phyloP scores from a whole-genome alignment of 1,284 basidiomycete genomes.

The Somion occarium region DNA sequence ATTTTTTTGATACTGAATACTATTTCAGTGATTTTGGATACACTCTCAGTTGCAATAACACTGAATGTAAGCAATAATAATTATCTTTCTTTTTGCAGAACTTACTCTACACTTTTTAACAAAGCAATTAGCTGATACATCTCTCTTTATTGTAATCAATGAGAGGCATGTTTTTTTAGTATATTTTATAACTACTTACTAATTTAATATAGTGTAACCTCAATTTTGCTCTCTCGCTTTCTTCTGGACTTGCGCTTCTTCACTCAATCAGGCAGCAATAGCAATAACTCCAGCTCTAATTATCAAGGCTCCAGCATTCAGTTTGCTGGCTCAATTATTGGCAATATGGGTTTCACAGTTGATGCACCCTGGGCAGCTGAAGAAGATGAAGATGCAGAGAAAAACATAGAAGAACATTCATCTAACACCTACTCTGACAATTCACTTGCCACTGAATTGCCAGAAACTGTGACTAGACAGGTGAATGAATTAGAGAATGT shows the following conservation, averaged over 20 bases:
- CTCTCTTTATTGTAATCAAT: neutral
- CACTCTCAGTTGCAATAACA: neutral
- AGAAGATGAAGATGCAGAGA: neutral
- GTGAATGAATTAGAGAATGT: too few relatives aligned
- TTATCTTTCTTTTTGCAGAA: neutral
- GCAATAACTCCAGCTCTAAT: neutral
- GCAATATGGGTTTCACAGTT: neutral
- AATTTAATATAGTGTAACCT: neutral
- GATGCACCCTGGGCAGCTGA: neutral
- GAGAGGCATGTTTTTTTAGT: neutral
- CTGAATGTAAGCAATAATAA: neutral
- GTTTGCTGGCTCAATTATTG: neutral
- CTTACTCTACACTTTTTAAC: neutral
- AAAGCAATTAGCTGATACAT: neutral
- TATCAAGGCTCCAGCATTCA: neutral
- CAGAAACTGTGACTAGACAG: too few relatives aligned
- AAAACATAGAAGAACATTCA: too few relatives aligned
- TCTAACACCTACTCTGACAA: neutral
- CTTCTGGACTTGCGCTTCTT: neutral
- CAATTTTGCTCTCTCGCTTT: neutral
- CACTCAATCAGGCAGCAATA: neutral
- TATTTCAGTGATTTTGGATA: neutral
- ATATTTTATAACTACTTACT: neutral
- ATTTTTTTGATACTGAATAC: neutral
- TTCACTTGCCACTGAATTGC: neutral